These are phyloP conservation scores for Phytophthora hibernalis DNA, from an alignment of 352 stramenopile species.

Conservation along the genomic window DNA sequence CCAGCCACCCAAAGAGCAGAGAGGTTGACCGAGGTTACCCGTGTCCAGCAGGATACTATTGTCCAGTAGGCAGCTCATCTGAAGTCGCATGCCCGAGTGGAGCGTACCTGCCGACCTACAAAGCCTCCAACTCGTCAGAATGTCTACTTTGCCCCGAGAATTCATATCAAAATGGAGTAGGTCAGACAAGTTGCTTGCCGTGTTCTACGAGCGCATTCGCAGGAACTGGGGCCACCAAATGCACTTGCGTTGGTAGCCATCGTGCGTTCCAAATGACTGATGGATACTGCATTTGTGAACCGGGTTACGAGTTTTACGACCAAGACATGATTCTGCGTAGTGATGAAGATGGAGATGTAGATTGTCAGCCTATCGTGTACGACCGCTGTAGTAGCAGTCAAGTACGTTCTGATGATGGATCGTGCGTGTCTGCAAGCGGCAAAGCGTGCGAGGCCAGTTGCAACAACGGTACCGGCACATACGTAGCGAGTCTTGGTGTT, in stretches of 20 bases:
- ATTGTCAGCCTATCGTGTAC: conserved; percentile 94
- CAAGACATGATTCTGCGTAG: conserved; percentile 80
- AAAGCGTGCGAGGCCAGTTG: conserved; percentile 66
- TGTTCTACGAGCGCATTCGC: conserved; percentile 89
- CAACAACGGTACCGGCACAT: conserved; percentile 72
- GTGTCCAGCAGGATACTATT: conserved; percentile 85
- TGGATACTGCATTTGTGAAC: conserved; percentile 92
- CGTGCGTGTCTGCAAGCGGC: conserved; percentile 57
- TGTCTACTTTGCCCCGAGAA: conserved; percentile 77
- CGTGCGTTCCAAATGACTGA: conserved; percentile 92
- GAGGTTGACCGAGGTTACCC: conserved; percentile 83
- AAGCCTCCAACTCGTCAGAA: conserved; percentile 51
- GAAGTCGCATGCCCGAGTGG: conserved; percentile 80
- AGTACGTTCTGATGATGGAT: conserved; percentile 76
- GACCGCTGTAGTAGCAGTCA: conserved; percentile 77
- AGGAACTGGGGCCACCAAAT: conserved; percentile 59
- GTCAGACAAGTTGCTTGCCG: conserved; percentile 77
- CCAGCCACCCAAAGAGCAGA: conserved; percentile 56
- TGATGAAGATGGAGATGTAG: conserved; percentile 85
- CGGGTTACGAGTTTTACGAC: conserved; percentile 93
- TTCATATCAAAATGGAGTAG: conserved; percentile 79
- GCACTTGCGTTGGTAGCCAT: conserved; percentile 87
- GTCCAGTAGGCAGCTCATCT: conserved; percentile 57
- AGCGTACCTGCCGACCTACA: conserved; percentile 69
- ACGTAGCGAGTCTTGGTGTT: conserved; percentile 80